Base-by-base conservation (phyloP, 176 grass and related monocot species). In the Neostapfia colusana region DNA sequence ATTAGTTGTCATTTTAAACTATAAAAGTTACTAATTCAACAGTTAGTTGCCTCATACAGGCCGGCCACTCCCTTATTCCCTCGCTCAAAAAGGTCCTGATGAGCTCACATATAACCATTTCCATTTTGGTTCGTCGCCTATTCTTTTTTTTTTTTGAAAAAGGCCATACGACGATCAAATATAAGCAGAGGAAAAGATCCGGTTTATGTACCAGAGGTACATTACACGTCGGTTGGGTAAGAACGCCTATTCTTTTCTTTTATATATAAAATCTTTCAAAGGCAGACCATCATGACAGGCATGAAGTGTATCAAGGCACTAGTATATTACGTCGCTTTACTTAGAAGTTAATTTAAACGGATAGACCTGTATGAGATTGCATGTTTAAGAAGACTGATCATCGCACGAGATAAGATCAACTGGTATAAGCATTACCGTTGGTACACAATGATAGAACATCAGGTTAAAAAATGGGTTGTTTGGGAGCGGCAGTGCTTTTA, bases 261-360 rank as follows among this genome's bases (percentile, higher is more conserved):
- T 74, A 61, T 43, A 53, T 7, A 16, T n/a, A 8, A 53, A n/a
- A 3, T n/a, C 8, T 14, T 10, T 69, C 5, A 51, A 1, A 49
- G 46, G 8, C 10, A 25, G 51, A 63, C 6, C 53, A 83, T 83
- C 74, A 74, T 79, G 85, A 79, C 74, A 78, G 26, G 73, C 79
- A 87, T 73, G 66, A 66, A 28, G 40, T 51, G 3, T 58, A 58
- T 58, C 51, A 20, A 54, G 18, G 9, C 10, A 10, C 0, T 49
- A 42, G 11, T n/a, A 21, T 37, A 56, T 8, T 23, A 38, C 24
- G 46, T 75, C 10, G 56, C 70, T 80, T 74, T 40, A 75, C 76
- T 74, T 84, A 45, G n/a, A 84, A 75, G 69, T 8, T n/a, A n/a
- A n/a, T n/a, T 43, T 68, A 37, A 70, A 49, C 14, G 25, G 28